These are phyloP conservation scores for Paxillus rubicundulus DNA, from an alignment of 768 basidiomycete genomes.

Conservation along the genomic window DNA sequence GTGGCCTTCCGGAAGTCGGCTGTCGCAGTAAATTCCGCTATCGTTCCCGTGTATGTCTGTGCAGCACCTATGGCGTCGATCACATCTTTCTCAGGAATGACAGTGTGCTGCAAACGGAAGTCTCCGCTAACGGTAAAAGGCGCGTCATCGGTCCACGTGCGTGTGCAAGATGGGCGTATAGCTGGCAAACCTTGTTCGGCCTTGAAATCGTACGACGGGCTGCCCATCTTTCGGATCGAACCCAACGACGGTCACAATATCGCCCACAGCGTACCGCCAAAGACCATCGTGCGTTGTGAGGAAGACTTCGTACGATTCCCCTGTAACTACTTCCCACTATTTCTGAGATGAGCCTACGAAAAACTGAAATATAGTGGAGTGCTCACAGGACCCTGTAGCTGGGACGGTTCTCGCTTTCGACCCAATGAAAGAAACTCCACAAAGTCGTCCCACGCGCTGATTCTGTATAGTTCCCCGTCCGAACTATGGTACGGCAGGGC, in stretches of 20 bases:
- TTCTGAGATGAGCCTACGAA: background rate
- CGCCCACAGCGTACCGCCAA: slow-evolving; percentile 1
- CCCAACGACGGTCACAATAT: slow-evolving; percentile 2
- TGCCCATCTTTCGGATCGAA: slow-evolving; percentile 8
- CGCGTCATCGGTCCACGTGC: background rate
- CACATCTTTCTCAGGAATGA: background rate
- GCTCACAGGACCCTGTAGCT: background rate
- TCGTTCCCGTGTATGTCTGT: background rate
- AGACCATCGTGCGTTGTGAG: slow-evolving; percentile 1
- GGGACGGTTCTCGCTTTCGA: background rate
- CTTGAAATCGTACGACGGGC: slow-evolving; percentile 4
- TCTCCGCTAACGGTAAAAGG: background rate
- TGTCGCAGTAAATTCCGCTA: slow-evolving; percentile 5
- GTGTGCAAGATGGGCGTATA: background rate
- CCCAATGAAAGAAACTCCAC: background rate
- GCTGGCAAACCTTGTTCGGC: background rate
- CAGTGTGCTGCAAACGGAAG: background rate
- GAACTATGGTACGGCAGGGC: background rate
- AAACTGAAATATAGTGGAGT: too few species aligned
- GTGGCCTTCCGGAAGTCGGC: background rate
- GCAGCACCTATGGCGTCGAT: background rate
- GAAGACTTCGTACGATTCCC: slow-evolving; percentile 3
- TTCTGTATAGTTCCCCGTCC: background rate
- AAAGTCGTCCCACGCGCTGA: background rate
- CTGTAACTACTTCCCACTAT: slow-evolving; percentile 6